These are phyloP conservation scores for Parasitella parasitica DNA, from an alignment of 371 early-diverging fungal species.

Conservation along the genomic window DNA sequence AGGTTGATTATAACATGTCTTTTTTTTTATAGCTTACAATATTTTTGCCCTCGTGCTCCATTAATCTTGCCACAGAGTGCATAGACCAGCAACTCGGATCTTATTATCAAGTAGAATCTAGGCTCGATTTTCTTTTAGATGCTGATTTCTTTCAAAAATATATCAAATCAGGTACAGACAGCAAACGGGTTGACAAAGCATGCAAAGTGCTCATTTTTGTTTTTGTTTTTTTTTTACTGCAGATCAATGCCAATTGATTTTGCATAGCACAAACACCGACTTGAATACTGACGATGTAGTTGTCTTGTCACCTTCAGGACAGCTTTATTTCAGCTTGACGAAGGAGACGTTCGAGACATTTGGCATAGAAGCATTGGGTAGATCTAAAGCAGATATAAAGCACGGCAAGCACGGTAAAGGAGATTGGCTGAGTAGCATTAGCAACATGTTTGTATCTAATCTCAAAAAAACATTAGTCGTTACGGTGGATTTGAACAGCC, in stretches of 20 bases:
- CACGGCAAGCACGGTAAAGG: conserved; percentile 53
- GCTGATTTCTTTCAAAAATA: conserved; percentile 25
- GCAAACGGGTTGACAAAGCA: no score
- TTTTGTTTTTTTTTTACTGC: no score
- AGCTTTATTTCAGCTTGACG: conserved; percentile 48
- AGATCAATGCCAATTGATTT: conserved; percentile 23
- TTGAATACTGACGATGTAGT: conserved; percentile 58
- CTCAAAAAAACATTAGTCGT: conserved; percentile 34
- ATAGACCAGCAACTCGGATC: conserved; percentile 14
- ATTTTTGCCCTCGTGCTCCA: conserved; percentile 30
- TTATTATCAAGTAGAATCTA: conserved; percentile 39
- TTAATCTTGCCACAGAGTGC: conserved; percentile 21
- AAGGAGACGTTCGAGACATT: conserved; percentile 60
- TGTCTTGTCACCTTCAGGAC: conserved; percentile 50
- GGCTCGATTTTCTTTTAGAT: conserved; percentile 36
- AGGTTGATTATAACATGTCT: background rate
- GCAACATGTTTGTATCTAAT: no score
- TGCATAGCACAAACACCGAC: conserved; percentile 44
- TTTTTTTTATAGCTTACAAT: conserved; percentile 12
- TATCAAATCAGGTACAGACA: conserved; percentile 38
- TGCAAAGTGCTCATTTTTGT: no score
- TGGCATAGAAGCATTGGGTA: conserved; percentile 46
- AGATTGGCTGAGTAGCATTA: background rate
- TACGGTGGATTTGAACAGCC: conserved; percentile 38
- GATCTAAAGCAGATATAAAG: conserved; percentile 36